Evolutionary conservation across 495 filamentous ascomycete species (phyloP).

Genomic region (Podospora australis): DNA sequence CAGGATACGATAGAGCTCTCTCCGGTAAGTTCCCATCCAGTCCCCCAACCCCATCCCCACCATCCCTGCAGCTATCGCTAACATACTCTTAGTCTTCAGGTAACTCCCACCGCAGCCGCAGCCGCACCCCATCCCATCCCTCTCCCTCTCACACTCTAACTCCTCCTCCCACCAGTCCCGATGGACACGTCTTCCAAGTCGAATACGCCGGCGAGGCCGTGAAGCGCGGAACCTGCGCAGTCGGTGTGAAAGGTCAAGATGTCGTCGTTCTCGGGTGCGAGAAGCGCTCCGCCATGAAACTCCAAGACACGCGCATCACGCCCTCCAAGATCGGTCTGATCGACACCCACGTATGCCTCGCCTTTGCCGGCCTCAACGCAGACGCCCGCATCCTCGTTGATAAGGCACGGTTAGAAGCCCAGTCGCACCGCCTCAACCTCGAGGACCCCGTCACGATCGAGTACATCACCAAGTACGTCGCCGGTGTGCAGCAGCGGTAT

Average conservation of each 20-base stretch:
- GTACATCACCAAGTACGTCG: constrained; percentile 98
- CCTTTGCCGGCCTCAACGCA: constrained; percentile 94
- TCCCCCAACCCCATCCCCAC: neutral
- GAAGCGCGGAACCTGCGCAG: constrained; percentile 96
- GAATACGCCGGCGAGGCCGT: constrained; percentile 99
- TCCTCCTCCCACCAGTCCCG: constrained; percentile 59
- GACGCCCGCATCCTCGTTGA: constrained; percentile 96
- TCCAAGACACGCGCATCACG: constrained; percentile 98
- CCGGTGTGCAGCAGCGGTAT: constrained; percentile 95
- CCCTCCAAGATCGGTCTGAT: constrained; percentile 94
- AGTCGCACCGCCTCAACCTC: constrained; percentile 95
- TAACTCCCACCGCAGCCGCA: constrained; percentile 33
- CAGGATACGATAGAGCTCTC: constrained; percentile 90
- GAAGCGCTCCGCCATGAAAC: constrained; percentile 97
- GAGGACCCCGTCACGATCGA: constrained; percentile 96
- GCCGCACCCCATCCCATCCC: constrained; percentile 6
- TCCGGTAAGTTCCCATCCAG: constrained; percentile 62
- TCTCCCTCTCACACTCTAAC: constrained; percentile 11
- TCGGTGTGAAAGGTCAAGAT: constrained; percentile 91
- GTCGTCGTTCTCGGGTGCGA: constrained; percentile 96
- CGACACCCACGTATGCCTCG: constrained; percentile 92
- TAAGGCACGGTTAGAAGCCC: constrained; percentile 93
- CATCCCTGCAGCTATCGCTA: constrained; percentile 29
- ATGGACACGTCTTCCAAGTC: constrained; percentile 99
- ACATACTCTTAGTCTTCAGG: constrained; percentile 56